Base-by-base conservation (phyloP, 257 asterid species). In the Ilex aquifolium region DNA sequence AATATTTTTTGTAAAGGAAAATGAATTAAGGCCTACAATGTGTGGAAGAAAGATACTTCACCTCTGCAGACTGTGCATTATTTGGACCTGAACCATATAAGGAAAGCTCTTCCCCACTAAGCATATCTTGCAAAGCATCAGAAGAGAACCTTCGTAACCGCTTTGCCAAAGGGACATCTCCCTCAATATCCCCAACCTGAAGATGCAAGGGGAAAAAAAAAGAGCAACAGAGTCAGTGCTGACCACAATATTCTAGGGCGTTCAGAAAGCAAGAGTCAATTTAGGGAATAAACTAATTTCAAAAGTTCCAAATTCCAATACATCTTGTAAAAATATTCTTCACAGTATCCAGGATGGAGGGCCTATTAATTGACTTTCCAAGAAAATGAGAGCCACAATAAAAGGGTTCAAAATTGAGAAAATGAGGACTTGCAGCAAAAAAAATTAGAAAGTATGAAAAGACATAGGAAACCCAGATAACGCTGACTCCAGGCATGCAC, bases 141-240 rank as follows among this genome's bases (percentile, higher is more conserved):
- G 94, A 86, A 17, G 97, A 74, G 39, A 97, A 92, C 78, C 74
- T 83, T 61, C 95, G 75, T 72, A 80, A 69, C 79, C 95, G 80
- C 85, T 89, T 92, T 57, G 93, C 72, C 57, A 74, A 57, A 56
- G 96, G 96, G 60, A 73, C 85, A 63, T 85, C 96, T 48, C 84
- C 82, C 74, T 92, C 99, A 67, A 89, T 83, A 79, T 92, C 99
- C 65, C 86, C 99, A 78, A 82, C 88, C 98, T 92, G 70, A 76
- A 44, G 27, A 21, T 21, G 27, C 27, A 21, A 21, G 1, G 27
- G 27, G 27, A 21, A 76, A 65, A 59, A 56, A 75, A 59, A 62
- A 61, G 72, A 69, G 10, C 69, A 44, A 60, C 56, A 58, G 30
- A 69, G 5, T 55, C 16, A 48, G 56, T 61, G 61, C 63, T 65